A percentile compares a stretch with the other conserved stretches of the same genome.
phyloP scores from a whole-genome alignment of 306 rosid genomes.

The Cicer yamashitae region DNA sequence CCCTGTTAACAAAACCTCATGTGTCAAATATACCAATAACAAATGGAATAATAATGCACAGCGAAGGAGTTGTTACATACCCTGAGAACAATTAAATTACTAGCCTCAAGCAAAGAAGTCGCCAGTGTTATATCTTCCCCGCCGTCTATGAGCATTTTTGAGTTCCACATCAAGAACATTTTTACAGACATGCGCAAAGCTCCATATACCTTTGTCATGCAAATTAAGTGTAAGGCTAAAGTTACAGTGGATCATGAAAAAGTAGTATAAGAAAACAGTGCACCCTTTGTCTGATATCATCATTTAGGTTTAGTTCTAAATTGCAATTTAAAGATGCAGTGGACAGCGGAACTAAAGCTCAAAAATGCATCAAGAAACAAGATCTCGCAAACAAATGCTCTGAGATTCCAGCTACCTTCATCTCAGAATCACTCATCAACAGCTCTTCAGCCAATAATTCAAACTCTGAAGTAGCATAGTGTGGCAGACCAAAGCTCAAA shows the following conservation, averaged over 20 bases:
- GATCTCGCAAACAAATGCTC: conserved; percentile 20
- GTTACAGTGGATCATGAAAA: conserved; percentile 2
- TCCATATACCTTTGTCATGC: conserved; percentile 77
- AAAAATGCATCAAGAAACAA: conserved; percentile 28
- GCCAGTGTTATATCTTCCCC: conserved; percentile 84
- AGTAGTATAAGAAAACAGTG: conserved; percentile 19
- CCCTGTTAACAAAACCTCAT: conserved; percentile 61
- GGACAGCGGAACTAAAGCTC: conserved; percentile 20
- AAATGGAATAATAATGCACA: conserved; percentile 43
- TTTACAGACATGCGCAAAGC: conserved; percentile 98
- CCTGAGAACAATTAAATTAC: conserved; percentile 94
- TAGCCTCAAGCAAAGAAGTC: conserved; percentile 93
- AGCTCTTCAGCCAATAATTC: conserved; percentile 97
- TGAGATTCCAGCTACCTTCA: conserved; percentile 66
- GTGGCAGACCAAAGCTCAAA: conserved; percentile 92
- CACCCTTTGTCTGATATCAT: not conserved
- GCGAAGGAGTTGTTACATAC: conserved; percentile 55
- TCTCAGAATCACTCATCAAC: conserved; percentile 91
- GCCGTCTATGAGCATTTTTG: conserved; percentile 88
- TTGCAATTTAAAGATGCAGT: conserved; percentile 24
- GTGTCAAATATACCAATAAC: conserved; percentile 39
- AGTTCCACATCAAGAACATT: conserved; percentile 99
- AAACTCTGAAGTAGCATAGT: conserved; percentile 90
- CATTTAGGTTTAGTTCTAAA: conserved; percentile 28
- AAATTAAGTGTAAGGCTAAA: conserved; percentile 29